Conservation (phyloP, 768 basidiomycete genomes). For the Pleurotus cornucopiae region DNA sequence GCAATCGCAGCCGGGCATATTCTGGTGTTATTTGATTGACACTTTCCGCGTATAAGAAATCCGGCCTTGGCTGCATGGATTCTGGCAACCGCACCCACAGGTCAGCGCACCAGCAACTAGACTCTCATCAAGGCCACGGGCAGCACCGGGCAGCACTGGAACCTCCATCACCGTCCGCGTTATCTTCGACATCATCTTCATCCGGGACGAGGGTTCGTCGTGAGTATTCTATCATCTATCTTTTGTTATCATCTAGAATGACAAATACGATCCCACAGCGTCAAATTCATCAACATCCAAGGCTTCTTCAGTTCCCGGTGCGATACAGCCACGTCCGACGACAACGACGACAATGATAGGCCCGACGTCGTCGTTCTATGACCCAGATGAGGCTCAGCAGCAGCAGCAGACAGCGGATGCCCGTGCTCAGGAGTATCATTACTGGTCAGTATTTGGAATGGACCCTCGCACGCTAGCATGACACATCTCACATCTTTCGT, state of each 20-base stretch:
- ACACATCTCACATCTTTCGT: neutral
- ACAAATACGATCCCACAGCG: constrained; percentile 6
- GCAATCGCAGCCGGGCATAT: neutral
- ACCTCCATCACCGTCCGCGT: neutral
- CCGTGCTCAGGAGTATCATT: constrained; percentile 35
- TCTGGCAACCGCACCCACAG: neutral
- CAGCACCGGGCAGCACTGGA: neutral
- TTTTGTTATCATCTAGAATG: neutral
- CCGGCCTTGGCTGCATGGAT: neutral
- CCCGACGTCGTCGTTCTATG: constrained; percentile 50
- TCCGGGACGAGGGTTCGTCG: constrained; percentile 2
- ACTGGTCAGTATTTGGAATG: constrained; percentile 21
- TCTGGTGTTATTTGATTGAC: neutral
- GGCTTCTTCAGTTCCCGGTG: neutral
- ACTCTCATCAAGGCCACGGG: neutral
- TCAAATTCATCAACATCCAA: constrained; percentile 1
- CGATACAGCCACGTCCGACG: neutral
- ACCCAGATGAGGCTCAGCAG: constrained; percentile 31
- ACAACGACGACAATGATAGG: constrained; percentile 45
- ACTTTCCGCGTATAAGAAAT: neutral
- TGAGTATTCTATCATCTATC: constrained; percentile 1
- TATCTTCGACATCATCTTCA: constrained; percentile 8
- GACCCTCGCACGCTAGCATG: neutral
- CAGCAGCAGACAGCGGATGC: constrained; percentile 12
- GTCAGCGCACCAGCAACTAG: neutral